Evolutionary conservation across 306 rosid genomes (phyloP).

Genomic region (Oemleria cerasiformis): DNA sequence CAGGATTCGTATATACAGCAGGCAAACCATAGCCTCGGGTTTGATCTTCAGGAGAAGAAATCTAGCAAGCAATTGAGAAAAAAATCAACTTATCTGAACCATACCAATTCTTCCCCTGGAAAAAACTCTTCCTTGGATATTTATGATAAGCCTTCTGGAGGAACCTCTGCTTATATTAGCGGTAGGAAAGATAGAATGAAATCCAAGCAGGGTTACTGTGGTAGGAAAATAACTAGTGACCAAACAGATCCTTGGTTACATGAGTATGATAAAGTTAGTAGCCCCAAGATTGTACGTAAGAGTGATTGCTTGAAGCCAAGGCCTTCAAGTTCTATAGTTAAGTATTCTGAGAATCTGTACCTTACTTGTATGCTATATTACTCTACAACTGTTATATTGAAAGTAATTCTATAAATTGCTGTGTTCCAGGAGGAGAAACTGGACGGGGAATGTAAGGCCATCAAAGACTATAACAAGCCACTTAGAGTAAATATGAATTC

Average conservation of each 20-base stretch:
- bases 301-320: conserved; percentile 48
- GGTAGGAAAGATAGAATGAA: conserved; percentile 45
- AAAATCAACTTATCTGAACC: conserved; percentile 32
- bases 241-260: conserved; percentile 30
- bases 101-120: conserved; percentile 37
- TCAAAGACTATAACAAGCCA: conserved; percentile 36
- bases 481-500: conserved; percentile 51
- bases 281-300: conserved; percentile 43
- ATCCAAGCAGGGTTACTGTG: conserved; percentile 50
- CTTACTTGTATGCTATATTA: background rate
- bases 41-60: conserved; percentile 57
- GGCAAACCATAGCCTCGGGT: conserved; percentile 45
- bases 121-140: conserved; percentile 61
- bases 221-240: conserved; percentile 46
- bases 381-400: background rate
- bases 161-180: conserved; percentile 45
- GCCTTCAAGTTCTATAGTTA: conserved; percentile 43
- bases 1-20: conserved; percentile 57
- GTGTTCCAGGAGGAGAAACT: conserved; percentile 51
- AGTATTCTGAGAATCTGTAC: conserved; percentile 27
- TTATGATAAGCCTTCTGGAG: conserved; percentile 56
- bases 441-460: conserved; percentile 41
- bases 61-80: conserved; percentile 37
- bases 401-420: conserved; percentile 24
- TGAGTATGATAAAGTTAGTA: conserved; percentile 40